Percentiles rank a stretch among this genome's conserved stretches.
Evolutionary conservation across 495 filamentous ascomycete species (phyloP).

Genomic region (Pseudoneurospora amorphoporcata): DNA sequence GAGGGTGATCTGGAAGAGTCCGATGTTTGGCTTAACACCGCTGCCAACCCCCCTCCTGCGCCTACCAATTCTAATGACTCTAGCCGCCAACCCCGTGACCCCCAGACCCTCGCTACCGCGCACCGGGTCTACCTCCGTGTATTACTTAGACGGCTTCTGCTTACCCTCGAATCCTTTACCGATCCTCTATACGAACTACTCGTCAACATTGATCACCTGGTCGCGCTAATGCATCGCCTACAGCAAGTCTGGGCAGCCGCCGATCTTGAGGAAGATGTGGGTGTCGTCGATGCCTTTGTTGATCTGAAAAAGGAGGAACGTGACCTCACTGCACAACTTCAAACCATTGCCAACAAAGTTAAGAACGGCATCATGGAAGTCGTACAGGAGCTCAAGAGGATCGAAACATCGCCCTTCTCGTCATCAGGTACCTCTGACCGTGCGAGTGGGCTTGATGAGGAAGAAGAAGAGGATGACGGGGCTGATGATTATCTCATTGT

Average conservation of each 20-base stretch:
- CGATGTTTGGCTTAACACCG: background rate
- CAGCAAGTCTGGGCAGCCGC: conserved; percentile 60
- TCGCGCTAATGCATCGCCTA: conserved; percentile 61
- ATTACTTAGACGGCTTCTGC: conserved; percentile 56
- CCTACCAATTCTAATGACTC: background rate
- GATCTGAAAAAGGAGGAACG: conserved; percentile 60
- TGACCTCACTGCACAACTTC: conserved; percentile 50
- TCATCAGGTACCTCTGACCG: conserved; percentile 1
- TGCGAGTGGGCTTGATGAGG: conserved; percentile 7
- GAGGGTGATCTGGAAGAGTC: background rate
- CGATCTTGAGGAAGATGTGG: conserved; percentile 69
- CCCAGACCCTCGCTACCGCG: conserved; percentile 69
- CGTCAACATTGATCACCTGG: conserved; percentile 62
- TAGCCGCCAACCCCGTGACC: conserved; percentile 46
- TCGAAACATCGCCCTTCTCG: conserved; percentile 6
- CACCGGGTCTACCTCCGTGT: conserved; percentile 65
- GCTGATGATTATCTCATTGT: conserved; percentile 7
- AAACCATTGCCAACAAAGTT: conserved; percentile 39
- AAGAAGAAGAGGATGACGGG: conserved; percentile 12
- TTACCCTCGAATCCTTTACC: conserved; percentile 61
- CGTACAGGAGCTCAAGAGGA: conserved; percentile 40
- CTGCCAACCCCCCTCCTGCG: background rate
- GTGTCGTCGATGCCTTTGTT: conserved; percentile 61
- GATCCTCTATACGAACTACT: conserved; percentile 59
- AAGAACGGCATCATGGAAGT: conserved; percentile 53